Evolutionary conservation across 2,329 filamentous ascomycete genomes (phyloP).

Genomic region (Claviceps lovelessii): DNA sequence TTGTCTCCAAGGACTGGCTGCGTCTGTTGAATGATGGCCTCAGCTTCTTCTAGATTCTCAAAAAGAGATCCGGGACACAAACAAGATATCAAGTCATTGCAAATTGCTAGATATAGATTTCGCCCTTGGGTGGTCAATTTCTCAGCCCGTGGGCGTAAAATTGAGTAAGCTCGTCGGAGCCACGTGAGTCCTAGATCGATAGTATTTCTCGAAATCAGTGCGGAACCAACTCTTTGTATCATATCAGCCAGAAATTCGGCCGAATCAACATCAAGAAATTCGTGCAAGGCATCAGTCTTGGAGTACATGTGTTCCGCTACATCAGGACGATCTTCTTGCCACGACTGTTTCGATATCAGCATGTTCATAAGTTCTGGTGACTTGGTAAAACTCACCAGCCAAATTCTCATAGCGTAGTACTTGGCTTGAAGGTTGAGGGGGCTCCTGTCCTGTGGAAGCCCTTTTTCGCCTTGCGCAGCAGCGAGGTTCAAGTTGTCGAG

Average conservation of each 20-base stretch:
- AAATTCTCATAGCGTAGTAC: constrained; percentile 51
- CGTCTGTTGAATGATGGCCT: constrained; percentile 43
- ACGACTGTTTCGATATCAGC: constrained; percentile 39
- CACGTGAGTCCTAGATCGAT: constrained; percentile 49
- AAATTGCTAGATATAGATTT: constrained; percentile 51
- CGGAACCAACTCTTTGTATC: constrained; percentile 58
- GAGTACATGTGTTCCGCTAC: constrained; percentile 66
- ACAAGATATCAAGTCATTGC: constrained; percentile 46
- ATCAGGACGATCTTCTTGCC: constrained; percentile 57
- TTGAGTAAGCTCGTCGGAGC: constrained; percentile 52
- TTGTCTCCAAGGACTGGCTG: constrained; percentile 49
- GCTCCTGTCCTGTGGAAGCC: too few species aligned
- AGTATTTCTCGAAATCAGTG: constrained; percentile 37
- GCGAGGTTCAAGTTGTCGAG: not conserved
- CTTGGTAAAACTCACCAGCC: constrained; percentile 38
- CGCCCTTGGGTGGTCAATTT: constrained; percentile 42
- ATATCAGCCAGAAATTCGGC: constrained; percentile 52
- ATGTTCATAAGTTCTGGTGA: not conserved
- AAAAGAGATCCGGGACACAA: constrained; percentile 33
- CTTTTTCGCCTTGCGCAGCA: not conserved
- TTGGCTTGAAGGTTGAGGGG: constrained; percentile 34
- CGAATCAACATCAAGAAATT: constrained; percentile 29
- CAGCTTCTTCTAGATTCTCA: constrained; percentile 36
- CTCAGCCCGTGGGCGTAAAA: constrained; percentile 40
- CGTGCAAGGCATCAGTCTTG: constrained; percentile 34